These are phyloP conservation scores for Colletotrichum melonis DNA, from an alignment of 2,329 filamentous ascomycete genomes.

Conservation along the genomic window DNA sequence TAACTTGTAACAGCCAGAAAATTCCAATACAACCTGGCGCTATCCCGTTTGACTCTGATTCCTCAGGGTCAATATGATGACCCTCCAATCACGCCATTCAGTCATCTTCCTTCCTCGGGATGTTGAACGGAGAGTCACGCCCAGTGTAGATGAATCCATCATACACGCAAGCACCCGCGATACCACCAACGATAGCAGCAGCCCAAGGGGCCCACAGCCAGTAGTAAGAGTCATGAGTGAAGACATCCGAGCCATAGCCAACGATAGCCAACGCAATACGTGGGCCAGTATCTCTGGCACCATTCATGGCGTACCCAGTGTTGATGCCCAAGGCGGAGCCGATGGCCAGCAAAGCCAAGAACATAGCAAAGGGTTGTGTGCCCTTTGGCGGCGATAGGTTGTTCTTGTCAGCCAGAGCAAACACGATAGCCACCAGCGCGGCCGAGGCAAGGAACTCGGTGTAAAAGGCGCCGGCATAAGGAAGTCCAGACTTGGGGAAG, in stretches of 20 bases:
- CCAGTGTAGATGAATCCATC: constrained; percentile 44
- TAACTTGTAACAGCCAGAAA: too few species aligned
- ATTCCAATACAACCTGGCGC: too few species aligned
- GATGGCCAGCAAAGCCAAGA: constrained; percentile 47
- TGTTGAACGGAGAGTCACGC: constrained; percentile 29
- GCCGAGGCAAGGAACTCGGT: constrained; percentile 49
- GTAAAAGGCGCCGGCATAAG: constrained; percentile 48
- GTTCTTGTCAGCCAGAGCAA: constrained; percentile 50
- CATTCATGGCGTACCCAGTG: constrained; percentile 50
- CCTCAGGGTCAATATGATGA: too few species aligned
- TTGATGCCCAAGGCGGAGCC: constrained; percentile 51
- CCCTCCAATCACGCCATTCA: not conserved
- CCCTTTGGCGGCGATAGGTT: constrained; percentile 51
- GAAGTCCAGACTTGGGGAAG: constrained; percentile 41
- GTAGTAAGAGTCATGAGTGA: constrained; percentile 42
- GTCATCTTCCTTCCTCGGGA: constrained; percentile 14
- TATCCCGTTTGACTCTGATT: too few species aligned
- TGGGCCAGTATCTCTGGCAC: constrained; percentile 51
- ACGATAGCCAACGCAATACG: constrained; percentile 45
- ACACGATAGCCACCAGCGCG: constrained; percentile 49
- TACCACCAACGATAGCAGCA: constrained; percentile 42
- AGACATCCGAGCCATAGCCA: constrained; percentile 45
- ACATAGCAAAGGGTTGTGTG: constrained; percentile 50
- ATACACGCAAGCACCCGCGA: constrained; percentile 44
- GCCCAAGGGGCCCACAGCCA: constrained; percentile 47